Evolutionary conservation across 768 basidiomycete species (phyloP), one percentile per base, ranked within the genome.

Genomic region (Suillus luteus): DNA sequence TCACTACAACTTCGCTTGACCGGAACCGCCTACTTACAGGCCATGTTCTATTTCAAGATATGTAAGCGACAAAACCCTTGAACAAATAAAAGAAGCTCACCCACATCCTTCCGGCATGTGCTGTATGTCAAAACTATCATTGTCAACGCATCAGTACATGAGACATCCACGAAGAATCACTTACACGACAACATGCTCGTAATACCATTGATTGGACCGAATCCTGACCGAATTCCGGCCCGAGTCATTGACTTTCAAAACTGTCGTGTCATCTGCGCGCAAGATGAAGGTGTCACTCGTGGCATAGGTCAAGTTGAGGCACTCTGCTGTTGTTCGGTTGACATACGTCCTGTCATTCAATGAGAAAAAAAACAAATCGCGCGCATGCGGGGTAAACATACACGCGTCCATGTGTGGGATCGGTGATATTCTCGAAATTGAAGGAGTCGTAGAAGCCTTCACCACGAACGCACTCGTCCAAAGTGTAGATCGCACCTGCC

Each of bases 361-460:
- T 52, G 10, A 43, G 27, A 19, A 62, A 24, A 40, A 61, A 17
- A 17, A 37, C 17, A 14, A 40, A 51, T n/a, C 31, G 24, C 15
- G 38, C 60, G 5, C 64, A 38, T 7, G 22, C 6, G 9, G n/a
- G 51, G 35, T 51, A 52, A 19, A 69, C 84, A 68, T 72, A 88
- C 88, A 91, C 89, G 60, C 87, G 79, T 35, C 88, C 88, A 65
- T 87, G 79, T 8, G 88, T 89, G 5, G 88, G 88, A 68, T 90
- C 89, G 1, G 82, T 17, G 46, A 84, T 81, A 22, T 78, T 77
- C 68, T 85, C 69, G 67, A 80, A 81, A 5, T 70, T 65, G 68
- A 90, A 90, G 5, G 78, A 71, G 41, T 75, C 73, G 63, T 83
- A 78, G 67, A 90, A 89, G 22, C 70, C 76, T 46, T 70, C 60